These are phyloP conservation scores for Saccharomycopsis vini DNA, from an alignment of 805 yeast species.

Conservation along the genomic window DNA sequence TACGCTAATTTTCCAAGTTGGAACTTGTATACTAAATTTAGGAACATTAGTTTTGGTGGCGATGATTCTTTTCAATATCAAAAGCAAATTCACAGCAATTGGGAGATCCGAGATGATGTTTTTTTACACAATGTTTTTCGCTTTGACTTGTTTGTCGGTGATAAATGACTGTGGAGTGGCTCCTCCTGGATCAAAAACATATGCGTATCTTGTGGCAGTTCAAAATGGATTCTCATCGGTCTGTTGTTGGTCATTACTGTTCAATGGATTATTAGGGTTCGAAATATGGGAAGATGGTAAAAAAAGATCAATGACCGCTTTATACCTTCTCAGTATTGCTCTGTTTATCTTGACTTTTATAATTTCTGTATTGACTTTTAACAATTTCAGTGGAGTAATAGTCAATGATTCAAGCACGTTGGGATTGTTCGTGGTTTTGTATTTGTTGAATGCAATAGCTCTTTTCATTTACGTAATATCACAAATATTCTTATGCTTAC, in stretches of 20 bases:
- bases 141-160: constrained; percentile 53
- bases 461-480: constrained; percentile 54
- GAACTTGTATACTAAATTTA: constrained; percentile 78
- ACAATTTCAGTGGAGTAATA: constrained; percentile 35
- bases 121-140: constrained; percentile 53
- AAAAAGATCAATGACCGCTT: constrained; percentile 44
- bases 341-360: constrained; percentile 63
- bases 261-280: constrained; percentile 74
- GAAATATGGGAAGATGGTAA: constrained; percentile 97
- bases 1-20: constrained; percentile 82
- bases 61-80: constrained; percentile 66
- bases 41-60: constrained; percentile 57
- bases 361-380: constrained; percentile 63
- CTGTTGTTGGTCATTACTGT: constrained; percentile 57
- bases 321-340: constrained; percentile 41
- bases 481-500: constrained; percentile 58
- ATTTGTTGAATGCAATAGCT: constrained; percentile 61
- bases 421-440: constrained; percentile 63
- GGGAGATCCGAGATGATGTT: constrained; percentile 82
- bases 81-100: constrained; percentile 87
- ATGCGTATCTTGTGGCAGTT: constrained; percentile 73
- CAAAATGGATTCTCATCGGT: constrained; percentile 72
- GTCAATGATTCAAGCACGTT: constrained; percentile 46
- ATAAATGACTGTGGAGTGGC: constrained; percentile 88
- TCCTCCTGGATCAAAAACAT: constrained; percentile 72